Evolutionary conservation across 768 basidiomycete genomes (phyloP).

Genomic region (Polyporus arcularius): DNA sequence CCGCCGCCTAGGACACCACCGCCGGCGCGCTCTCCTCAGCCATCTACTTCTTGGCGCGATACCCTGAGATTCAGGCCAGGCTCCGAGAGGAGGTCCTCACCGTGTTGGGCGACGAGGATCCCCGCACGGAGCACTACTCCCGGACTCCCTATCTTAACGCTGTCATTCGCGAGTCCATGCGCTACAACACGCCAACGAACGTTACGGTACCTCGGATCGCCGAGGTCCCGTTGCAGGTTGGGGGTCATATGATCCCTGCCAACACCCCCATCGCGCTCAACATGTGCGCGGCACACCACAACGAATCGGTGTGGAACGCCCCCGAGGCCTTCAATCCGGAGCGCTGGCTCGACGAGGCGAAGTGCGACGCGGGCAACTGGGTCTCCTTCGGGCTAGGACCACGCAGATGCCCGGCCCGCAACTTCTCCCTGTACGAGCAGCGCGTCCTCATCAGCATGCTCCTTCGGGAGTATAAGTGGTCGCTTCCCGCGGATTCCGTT

Average conservation of each 20-base stretch:
- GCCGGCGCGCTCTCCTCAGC: conserved; percentile 40
- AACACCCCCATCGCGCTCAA: conserved; percentile 35
- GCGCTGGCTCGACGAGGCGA: conserved; percentile 40
- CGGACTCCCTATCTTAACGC: conserved; percentile 36
- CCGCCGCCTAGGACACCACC: conserved; percentile 36
- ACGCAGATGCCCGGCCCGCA: conserved; percentile 25
- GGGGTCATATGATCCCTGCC: conserved; percentile 34
- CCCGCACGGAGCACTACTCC: conserved; percentile 31
- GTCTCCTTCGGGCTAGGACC: conserved; percentile 21
- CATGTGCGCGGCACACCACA: conserved; percentile 33
- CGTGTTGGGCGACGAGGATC: conserved; percentile 32
- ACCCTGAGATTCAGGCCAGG: conserved; percentile 38
- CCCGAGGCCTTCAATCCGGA: conserved; percentile 54
- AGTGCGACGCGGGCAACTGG: conserved; percentile 6
- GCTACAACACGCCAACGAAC: conserved; percentile 34
- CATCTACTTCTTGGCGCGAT: conserved; percentile 38
- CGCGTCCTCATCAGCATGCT: conserved; percentile 38
- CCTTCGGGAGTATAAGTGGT: conserved; percentile 36
- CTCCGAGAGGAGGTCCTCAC: conserved; percentile 40
- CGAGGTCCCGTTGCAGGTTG: conserved; percentile 34
- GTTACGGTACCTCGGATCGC: conserved; percentile 26
- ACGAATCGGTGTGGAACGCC: conserved; percentile 47
- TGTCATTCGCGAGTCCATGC: conserved; percentile 42
- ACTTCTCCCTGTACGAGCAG: conserved; percentile 34
- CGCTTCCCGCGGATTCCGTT: conserved; percentile 29